Evolutionary conservation across 306 rosid genomes (phyloP).

Genomic region (Astragalus membranaceus): DNA sequence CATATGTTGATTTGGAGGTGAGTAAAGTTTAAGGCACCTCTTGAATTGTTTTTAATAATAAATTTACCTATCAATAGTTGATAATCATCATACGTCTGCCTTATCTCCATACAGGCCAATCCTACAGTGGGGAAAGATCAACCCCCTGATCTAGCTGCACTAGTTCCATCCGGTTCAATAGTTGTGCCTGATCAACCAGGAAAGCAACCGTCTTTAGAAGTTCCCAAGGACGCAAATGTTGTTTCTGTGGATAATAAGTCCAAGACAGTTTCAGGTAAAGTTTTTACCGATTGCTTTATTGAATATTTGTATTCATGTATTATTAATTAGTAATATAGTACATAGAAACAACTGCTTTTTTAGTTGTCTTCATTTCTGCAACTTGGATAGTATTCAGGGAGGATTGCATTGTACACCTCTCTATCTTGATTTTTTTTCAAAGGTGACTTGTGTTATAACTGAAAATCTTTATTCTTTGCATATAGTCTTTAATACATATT

Average conservation of each 20-base stretch:
- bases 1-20: conserved; percentile 95
- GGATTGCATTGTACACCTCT: background rate
- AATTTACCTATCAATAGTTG: background rate
- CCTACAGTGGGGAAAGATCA: conserved; percentile 86
- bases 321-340: background rate
- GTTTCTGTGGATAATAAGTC: conserved; percentile 32
- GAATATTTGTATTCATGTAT: background rate
- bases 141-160: conserved; percentile 90
- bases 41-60: background rate
- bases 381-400: conserved; percentile 10
- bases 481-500: background rate
- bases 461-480: background rate
- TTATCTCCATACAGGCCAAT: conserved; percentile 55
- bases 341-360: background rate
- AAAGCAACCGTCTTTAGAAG: conserved; percentile 43
- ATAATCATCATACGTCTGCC: background rate
- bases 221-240: conserved; percentile 23
- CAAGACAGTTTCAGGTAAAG: conserved; percentile 41
- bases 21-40: conserved; percentile 22
- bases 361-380: background rate
- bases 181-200: conserved; percentile 45
- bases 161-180: conserved; percentile 56
- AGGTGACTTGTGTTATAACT: background rate
- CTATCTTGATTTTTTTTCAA: background rate
- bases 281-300: background rate